Evolutionary conservation across 306 rosid genomes (phyloP), one percentile per base, ranked within the genome.

Genomic region (Quercus parvula): DNA sequence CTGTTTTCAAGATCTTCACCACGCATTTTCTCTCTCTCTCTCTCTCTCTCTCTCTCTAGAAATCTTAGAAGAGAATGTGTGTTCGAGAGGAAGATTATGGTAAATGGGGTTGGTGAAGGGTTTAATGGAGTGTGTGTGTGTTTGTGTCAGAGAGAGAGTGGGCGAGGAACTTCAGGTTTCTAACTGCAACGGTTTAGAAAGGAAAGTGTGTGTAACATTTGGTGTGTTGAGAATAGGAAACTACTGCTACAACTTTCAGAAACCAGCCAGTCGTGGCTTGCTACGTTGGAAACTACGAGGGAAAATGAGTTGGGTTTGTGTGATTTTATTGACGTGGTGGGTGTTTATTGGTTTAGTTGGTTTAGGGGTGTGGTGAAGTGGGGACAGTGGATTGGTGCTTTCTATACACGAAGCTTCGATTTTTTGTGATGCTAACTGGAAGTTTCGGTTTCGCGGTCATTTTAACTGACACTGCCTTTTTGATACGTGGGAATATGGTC

Each of bases 1-100:
- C 91, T 89, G 80, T 85, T 76, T 74, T 94, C 98, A 18, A 86
- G 85, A 89, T 87, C 97, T 85, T 87, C 88, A 30, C 71, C 38
- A 15, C 84, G 38, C 97, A 91, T 92, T 27, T 13, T 85, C 13
- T 62, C 25, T 70, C 31, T 66, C 49, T 17, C 74, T 73, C 17
- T 54, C 17, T 54, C 58, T 68, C 24, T 17, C 17, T 55, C 54
- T 69, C 20, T 74, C 70, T 70, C 70, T 5, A 49, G 10, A 61
- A 84, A 12, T 62, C 41, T 56, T 2, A 59, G 71, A 77, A 75
- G 41, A 82, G 80, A 77, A 0, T 18, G 44, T 4, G 5, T 28
- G 13, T 70, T 63, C 30, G 62, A 25, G 66, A 72, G 28, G 62
- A 77, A 38, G 62, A 52, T 33, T 75, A 28, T 46, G 44, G 25